Evolutionary conservation across 768 basidiomycete species (phyloP).

Genomic region (Naganishia onofrii): DNA sequence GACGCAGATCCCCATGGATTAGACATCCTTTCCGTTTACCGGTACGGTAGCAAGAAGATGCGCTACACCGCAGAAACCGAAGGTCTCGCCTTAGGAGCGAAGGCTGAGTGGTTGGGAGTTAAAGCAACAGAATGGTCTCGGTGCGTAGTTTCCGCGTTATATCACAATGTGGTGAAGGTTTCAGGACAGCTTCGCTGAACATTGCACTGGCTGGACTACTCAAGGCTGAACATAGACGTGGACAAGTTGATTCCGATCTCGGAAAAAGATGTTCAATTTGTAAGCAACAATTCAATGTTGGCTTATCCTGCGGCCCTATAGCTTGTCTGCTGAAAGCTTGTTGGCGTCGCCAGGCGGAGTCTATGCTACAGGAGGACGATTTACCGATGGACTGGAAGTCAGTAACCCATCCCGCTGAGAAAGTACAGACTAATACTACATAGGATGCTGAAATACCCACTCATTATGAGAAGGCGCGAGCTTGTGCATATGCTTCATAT

Average conservation of each 20-base stretch:
- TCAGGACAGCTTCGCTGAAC: no score
- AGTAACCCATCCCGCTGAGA: not conserved
- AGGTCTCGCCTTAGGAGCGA: constrained; percentile 62
- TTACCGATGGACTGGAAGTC: constrained; percentile 43
- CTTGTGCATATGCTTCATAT: constrained; percentile 73
- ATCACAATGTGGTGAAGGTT: no score
- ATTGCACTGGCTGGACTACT: not conserved
- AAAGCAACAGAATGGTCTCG: constrained; percentile 66
- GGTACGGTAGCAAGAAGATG: constrained; percentile 69
- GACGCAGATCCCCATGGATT: constrained; percentile 91
- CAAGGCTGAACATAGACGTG: constrained; percentile 61
- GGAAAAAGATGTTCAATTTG: constrained; percentile 72
- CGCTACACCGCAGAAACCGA: constrained; percentile 63
- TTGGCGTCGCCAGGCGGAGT: constrained; percentile 37
- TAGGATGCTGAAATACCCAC: not conserved
- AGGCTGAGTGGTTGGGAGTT: constrained; percentile 78
- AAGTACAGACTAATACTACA: not conserved
- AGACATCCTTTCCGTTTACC: constrained; percentile 86
- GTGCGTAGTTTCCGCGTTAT: constrained; percentile 30
- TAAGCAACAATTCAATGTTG: constrained; percentile 39
- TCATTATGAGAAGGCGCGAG: constrained; percentile 63
- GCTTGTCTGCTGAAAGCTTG: constrained; percentile 28
- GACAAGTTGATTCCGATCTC: constrained; percentile 65
- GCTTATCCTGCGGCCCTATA: not conserved
- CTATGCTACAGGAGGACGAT: constrained; percentile 37